These are phyloP conservation scores for Zymoseptoria passerinii DNA, from an alignment of 2,329 filamentous ascomycete species.

Conservation along the genomic window DNA sequence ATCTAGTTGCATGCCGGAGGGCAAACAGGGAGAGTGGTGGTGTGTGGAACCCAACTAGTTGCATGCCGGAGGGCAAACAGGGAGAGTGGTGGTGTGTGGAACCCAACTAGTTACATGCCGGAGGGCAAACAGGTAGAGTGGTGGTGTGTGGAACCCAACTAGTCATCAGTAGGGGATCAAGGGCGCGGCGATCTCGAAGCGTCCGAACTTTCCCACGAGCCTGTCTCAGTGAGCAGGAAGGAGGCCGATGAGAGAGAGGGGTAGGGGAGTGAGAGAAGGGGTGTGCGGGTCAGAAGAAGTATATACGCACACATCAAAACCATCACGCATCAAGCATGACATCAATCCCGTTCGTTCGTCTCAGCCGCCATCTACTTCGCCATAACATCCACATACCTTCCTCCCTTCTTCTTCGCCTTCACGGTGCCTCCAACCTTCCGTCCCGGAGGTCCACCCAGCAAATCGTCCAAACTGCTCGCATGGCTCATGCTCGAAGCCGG, in stretches of 20 bases:
- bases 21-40: background rate
- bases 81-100: background rate
- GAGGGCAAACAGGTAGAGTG: background rate
- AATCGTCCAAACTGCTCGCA: conserved; percentile 89
- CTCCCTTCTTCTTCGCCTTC: conserved; percentile 69
- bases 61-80: background rate
- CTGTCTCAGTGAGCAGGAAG: no score
- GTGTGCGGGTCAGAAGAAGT: no score
- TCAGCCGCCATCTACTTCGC: conserved; percentile 43
- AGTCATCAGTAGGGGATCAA: no score
- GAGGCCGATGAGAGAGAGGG: no score
- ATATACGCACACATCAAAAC: background rate
- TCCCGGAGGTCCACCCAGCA: conserved; percentile 59
- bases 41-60: background rate
- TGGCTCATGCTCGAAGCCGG: conserved; percentile 79
- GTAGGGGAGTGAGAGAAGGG: no score
- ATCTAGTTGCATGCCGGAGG: background rate
- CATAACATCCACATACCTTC: conserved; percentile 95
- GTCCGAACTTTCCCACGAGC: no score
- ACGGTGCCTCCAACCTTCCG: conserved; percentile 53
- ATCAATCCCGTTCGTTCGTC: background rate
- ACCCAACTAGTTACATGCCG: background rate
- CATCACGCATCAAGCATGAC: background rate
- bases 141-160: background rate
- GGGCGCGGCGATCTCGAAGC: no score